Conservation (phyloP, 108 stramenopile genomes). For the Aurantiochytrium sp. region DNA sequence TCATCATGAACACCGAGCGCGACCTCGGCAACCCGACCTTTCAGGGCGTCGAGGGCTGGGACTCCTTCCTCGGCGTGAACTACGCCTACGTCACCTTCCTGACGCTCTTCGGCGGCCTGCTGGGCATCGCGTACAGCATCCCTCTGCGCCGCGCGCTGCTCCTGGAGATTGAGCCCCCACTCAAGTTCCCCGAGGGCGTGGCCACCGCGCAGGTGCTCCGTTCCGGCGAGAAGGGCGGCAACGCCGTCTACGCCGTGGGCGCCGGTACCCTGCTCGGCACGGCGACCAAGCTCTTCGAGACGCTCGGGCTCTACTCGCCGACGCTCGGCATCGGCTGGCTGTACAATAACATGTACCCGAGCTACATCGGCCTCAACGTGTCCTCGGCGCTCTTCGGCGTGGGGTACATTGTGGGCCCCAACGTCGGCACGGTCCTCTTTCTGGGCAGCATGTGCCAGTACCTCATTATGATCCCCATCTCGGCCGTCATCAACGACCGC, state of each 20-base stretch:
- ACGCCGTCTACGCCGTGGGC: not conserved
- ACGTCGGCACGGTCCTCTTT: constrained; percentile 9
- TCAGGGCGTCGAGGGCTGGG: constrained; percentile 5
- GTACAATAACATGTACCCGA: not conserved
- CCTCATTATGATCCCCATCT: not conserved
- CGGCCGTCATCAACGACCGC: not conserved
- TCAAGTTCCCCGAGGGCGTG: constrained; percentile 21
- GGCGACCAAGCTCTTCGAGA: not conserved
- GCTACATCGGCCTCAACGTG: constrained; percentile 21
- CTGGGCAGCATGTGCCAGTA: constrained; percentile 18
- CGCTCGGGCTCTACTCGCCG: not conserved
- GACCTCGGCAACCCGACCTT: constrained; percentile 15
- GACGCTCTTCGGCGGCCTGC: not conserved
- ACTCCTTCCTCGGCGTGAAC: not conserved
- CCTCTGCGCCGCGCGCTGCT: constrained; percentile 14
- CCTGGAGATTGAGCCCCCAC: not conserved
- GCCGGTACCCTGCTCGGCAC: not conserved
- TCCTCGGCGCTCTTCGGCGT: not conserved
- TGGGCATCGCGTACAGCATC: constrained; percentile 4
- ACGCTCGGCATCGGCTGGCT: constrained; percentile 24
- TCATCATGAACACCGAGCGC: not conserved
- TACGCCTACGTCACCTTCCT: constrained; percentile 15
- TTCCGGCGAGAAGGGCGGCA: not conserved
- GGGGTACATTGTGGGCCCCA: constrained; percentile 9
- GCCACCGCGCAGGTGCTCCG: constrained; percentile 19